Percentiles rank a stretch among this genome's conserved stretches.
phyloP scores from a whole-genome alignment of 495 filamentous ascomycete genomes.

The Choiromyces venosus region DNA sequence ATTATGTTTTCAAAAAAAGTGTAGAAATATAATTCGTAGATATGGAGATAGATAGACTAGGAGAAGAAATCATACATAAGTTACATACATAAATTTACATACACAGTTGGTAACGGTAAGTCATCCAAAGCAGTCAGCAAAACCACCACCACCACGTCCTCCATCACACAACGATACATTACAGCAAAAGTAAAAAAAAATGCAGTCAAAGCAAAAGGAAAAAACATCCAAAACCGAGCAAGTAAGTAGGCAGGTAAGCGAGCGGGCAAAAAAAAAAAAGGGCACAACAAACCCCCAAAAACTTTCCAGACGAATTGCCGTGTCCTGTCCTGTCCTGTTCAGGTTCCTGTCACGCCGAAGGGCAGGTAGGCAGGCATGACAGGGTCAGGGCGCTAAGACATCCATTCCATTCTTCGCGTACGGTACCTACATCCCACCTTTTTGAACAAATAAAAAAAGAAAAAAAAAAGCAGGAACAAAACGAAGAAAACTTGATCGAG shows the following conservation, averaged over 20 bases:
- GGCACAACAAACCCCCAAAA: neutral
- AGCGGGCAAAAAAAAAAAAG: too few species aligned
- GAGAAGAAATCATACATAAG: too few species aligned
- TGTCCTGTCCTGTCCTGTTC: neutral
- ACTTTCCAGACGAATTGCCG: neutral
- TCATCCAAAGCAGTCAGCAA: neutral
- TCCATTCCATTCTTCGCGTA: conserved; percentile 20
- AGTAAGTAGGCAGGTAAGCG: too few species aligned
- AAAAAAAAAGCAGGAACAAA: conserved; percentile 38
- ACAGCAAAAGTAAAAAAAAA: neutral
- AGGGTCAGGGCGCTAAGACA: conserved; percentile 41
- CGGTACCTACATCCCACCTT: too few species aligned
- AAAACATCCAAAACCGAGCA: too few species aligned
- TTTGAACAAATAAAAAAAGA: too few species aligned
- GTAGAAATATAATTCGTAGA: too few species aligned
- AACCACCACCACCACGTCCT: too few species aligned
- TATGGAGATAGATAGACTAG: neutral
- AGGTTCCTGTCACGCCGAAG: conserved; percentile 1
- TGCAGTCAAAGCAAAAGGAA: neutral
- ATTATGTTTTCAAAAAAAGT: neutral
- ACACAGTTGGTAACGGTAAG: too few species aligned
- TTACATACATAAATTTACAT: too few species aligned
- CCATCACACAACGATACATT: too few species aligned
- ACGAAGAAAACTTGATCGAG: conserved; percentile 16
- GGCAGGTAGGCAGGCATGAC: too few species aligned